Percentiles rank a stretch among this genome's conserved stretches.
phyloP scores from a whole-genome alignment of 2,329 filamentous ascomycete species.

The Fusarium sp. region DNA sequence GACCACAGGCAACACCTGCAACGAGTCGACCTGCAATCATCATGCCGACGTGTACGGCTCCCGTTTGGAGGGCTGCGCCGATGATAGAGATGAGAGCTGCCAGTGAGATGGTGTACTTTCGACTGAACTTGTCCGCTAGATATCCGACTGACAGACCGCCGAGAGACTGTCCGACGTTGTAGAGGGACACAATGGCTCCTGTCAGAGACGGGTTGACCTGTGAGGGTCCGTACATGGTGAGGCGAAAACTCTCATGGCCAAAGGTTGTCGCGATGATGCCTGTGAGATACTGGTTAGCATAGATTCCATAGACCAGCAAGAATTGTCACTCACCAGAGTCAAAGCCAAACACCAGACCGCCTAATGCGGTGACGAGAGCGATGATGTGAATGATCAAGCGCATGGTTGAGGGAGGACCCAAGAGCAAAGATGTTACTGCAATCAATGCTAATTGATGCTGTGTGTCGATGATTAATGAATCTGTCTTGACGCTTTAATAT shows the following conservation, averaged over 20 bases:
- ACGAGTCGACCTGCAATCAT: neutral
- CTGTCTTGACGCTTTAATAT: too few species aligned
- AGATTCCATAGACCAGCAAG: accelerated
- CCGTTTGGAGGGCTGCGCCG: neutral
- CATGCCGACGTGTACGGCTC: neutral
- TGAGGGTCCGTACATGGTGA: neutral
- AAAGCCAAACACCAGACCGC: conserved; percentile 1
- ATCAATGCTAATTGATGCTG: too few species aligned
- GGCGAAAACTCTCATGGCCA: conserved; percentile 3
- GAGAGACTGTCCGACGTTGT: conserved; percentile 47
- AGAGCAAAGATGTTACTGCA: neutral
- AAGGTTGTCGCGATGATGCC: conserved; percentile 10
- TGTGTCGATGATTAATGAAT: too few species aligned
- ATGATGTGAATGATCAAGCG: neutral
- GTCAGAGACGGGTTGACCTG: neutral
- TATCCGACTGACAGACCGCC: conserved; percentile 45
- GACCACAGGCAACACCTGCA: neutral
- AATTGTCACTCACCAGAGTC: neutral
- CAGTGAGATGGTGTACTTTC: conserved; percentile 2
- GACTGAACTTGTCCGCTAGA: conserved; percentile 44
- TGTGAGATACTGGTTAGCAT: neutral
- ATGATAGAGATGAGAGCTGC: conserved; percentile 29
- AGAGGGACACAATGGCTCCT: conserved; percentile 35
- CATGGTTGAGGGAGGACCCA: neutral
- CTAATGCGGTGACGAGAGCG: neutral